Evolutionary conservation across 805 yeast genomes (phyloP).

Genomic region (Wickerhamiella cacticola): DNA sequence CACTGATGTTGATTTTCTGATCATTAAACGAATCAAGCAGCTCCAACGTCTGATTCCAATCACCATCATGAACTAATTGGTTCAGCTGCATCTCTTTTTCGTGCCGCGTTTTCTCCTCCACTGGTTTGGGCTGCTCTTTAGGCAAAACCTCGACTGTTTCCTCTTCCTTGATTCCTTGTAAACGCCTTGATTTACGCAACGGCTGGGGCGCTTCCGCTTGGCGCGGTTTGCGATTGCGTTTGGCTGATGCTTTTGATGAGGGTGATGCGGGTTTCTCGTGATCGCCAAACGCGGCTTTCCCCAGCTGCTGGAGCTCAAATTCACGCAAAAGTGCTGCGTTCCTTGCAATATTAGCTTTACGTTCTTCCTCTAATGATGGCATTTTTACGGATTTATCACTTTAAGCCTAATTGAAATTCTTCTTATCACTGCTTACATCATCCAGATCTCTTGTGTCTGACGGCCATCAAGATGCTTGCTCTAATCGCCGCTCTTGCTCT

Average conservation of each 20-base stretch:
- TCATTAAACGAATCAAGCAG: slow-evolving; percentile 24
- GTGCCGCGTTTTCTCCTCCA: slow-evolving; percentile 41
- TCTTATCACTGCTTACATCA: not conserved
- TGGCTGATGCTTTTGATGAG: slow-evolving; percentile 18
- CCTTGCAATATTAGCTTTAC: slow-evolving; percentile 47
- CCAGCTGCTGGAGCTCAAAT: slow-evolving; percentile 51
- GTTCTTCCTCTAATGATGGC: slow-evolving; percentile 22
- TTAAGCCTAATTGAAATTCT: not conserved
- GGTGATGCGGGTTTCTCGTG: slow-evolving; percentile 30
- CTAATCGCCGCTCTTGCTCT: too few species aligned
- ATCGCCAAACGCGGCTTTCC: slow-evolving; percentile 37
- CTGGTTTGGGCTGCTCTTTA: too few species aligned
- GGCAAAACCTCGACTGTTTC: slow-evolving; percentile 22
- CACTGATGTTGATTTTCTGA: slow-evolving; percentile 28
- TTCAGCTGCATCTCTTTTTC: slow-evolving; percentile 28
- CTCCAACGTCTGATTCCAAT: slow-evolving; percentile 30
- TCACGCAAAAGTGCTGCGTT: slow-evolving; percentile 64
- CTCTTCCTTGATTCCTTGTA: slow-evolving; percentile 59
- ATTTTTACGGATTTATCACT: not conserved
- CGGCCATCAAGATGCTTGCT: too few species aligned
- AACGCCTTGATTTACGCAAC: slow-evolving; percentile 61
- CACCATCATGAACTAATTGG: slow-evolving; percentile 27
- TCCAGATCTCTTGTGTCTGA: not conserved
- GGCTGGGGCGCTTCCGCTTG: slow-evolving; percentile 33
- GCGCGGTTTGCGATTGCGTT: slow-evolving; percentile 19